Evolutionary conservation across 331 rosid genomes (phyloP).

Genomic region (Quercus tomentella): DNA sequence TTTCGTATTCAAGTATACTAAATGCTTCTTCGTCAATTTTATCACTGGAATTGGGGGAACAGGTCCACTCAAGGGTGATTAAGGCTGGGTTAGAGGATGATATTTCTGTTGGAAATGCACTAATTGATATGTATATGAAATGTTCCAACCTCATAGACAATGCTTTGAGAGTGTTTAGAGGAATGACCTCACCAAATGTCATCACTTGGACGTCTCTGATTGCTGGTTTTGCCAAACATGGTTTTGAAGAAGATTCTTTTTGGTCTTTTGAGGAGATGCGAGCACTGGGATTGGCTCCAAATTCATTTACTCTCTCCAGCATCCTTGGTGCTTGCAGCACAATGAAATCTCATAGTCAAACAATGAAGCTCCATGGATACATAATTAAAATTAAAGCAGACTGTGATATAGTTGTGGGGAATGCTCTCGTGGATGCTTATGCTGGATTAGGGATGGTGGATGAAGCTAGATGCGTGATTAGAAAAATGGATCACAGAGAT

Average conservation of each 20-base stretch:
- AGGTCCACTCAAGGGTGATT: constrained; percentile 46
- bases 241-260: constrained; percentile 46
- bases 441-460: constrained; percentile 45
- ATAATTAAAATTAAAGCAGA: constrained; percentile 47
- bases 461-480: constrained; percentile 46
- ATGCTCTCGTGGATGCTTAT: constrained; percentile 73
- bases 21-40: constrained; percentile 44
- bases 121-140: constrained; percentile 65
- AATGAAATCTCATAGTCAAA: constrained; percentile 32
- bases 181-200: constrained; percentile 42
- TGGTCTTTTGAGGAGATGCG: constrained; percentile 47
- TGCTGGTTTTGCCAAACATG: constrained; percentile 54
- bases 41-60: constrained; percentile 49
- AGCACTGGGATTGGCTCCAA: constrained; percentile 51
- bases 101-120: constrained; percentile 48
- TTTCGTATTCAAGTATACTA: constrained; percentile 47
- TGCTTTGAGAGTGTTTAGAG: constrained; percentile 46
- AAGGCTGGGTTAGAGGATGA: constrained; percentile 52
- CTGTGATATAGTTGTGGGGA: constrained; percentile 42
- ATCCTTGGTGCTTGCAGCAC: constrained; percentile 49
- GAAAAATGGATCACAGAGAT: constrained; percentile 45
- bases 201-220: constrained; percentile 71
- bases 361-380: constrained; percentile 45
- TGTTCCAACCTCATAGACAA: constrained; percentile 39
- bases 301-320: constrained; percentile 48